phyloP scores from a whole-genome alignment of 805 yeast species.

The Kregervanrija fluxuum region DNA sequence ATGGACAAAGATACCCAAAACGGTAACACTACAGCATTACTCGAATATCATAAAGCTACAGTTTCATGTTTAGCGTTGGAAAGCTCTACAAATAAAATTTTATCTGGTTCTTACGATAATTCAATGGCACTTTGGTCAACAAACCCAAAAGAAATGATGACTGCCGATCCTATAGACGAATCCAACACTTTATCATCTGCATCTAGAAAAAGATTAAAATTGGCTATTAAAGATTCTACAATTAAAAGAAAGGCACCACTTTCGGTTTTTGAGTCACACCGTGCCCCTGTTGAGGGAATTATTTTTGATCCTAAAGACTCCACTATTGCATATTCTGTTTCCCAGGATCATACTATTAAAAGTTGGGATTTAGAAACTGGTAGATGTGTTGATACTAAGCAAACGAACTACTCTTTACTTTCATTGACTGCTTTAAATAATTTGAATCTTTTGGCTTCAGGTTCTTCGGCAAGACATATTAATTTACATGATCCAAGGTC shows the following conservation, averaged over 20 bases:
- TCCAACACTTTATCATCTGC: constrained; percentile 51
- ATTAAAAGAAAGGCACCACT: constrained; percentile 79
- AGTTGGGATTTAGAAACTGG: constrained; percentile 95
- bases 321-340: constrained; percentile 86
- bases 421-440: constrained; percentile 65
- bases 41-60: constrained; percentile 86
- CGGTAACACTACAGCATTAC: constrained; percentile 74
- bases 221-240: constrained; percentile 69
- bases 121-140: constrained; percentile 87
- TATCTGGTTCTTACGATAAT: constrained; percentile 82
- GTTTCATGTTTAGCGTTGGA: constrained; percentile 71
- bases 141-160: constrained; percentile 70
- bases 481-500: constrained; percentile 89
- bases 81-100: constrained; percentile 46
- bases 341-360: constrained; percentile 90
- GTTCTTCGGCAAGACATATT: constrained; percentile 98
- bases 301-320: constrained; percentile 64
- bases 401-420: constrained; percentile 78
- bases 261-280: constrained; percentile 71
- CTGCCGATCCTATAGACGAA: constrained; percentile 40
- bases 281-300: constrained; percentile 82
- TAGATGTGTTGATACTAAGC: constrained; percentile 77
- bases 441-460: constrained; percentile 72
- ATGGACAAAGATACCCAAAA: constrained; percentile 37
- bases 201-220: constrained; percentile 79